Base-by-base conservation (phyloP, 148 eudicot genomes). In the Cornus kousa region DNA sequence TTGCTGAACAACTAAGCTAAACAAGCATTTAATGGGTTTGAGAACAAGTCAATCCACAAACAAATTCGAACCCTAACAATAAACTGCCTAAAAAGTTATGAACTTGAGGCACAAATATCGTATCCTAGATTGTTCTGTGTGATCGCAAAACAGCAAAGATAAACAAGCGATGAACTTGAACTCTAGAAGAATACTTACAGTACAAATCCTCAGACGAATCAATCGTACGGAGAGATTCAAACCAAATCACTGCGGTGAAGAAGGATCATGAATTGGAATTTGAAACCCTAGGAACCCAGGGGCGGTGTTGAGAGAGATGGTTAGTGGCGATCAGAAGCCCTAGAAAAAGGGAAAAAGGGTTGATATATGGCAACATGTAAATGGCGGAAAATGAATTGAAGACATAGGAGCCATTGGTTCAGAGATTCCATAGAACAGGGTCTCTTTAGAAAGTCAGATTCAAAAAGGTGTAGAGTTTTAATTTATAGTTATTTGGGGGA, bases 271-370 rank as follows among this genome's bases (percentile, higher is more conserved):
- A 35, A 35, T 35, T 35, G 5, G 33, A 46, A 23, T 48, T 16
- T 72, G 62, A 23, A 72, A 19, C 62, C 62, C 74, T 72, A 72
- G 74, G 23, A 74, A 53, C 32, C 32, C 11, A 23, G 74, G 17
- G 9, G 24, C 23, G 59, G 32, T 23, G 19, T 8, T 32, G 19
- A 20, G 39, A 31, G 75, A 50, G 65, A 73, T 28, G 64, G 8
- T 48, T 40, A 53, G 53, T 73, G 75, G 75, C 12, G 73, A 39
- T 17, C 14, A 71, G 23, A 5, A 39, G 23, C 32, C 59, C 59
- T 22, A 43, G 14, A 11, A 71, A 35, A 71, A n/a, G 72, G 5
- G 2, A 9, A 48, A 46, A 12, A 23, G 33, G 33, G 74, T 4
- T 37, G 53, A 37, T 3, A 69, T n/a, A 37, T 72, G 55, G 33